Percentiles rank a stretch among this genome's conserved stretches.
Conservation (phyloP, 768 basidiomycete species). For the Paxillus rubicundulus region DNA sequence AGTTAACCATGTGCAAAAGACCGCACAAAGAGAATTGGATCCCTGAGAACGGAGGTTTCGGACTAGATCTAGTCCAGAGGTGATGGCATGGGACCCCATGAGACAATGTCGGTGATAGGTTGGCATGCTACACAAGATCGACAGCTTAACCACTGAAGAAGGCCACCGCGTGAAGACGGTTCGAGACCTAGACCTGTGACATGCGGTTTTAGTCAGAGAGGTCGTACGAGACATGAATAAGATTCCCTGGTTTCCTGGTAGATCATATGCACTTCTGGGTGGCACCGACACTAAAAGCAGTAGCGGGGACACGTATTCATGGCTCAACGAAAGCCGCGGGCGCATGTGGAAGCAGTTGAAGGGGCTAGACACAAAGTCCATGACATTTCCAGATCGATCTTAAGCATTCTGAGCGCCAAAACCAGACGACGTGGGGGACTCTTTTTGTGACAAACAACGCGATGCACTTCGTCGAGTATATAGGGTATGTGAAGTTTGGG, state of each 20-base stretch:
- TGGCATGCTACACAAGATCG: conserved; percentile 7
- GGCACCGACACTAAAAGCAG: conserved; percentile 10
- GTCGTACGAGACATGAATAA: not conserved
- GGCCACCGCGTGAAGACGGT: conserved; percentile 17
- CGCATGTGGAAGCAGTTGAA: conserved; percentile 7
- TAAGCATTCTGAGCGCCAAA: not conserved
- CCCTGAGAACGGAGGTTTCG: not conserved
- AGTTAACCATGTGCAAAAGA: conserved; percentile 4
- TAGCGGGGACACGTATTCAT: not conserved
- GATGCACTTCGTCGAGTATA: conserved; percentile 5
- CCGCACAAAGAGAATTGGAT: conserved; percentile 7
- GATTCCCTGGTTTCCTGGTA: conserved; percentile 5
- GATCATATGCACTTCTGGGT: conserved; percentile 12
- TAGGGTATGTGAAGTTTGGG: not conserved
- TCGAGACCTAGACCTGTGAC: conserved; percentile 10
- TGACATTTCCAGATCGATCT: conserved; percentile 11
- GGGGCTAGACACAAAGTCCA: not conserved
- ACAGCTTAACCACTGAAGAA: conserved; percentile 16
- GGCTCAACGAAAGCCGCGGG: conserved; percentile 5
- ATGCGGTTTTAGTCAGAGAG: not conserved
- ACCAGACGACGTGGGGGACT: not conserved
- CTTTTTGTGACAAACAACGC: conserved; percentile 8
- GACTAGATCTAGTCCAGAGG: conserved; percentile 8
- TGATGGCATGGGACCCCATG: conserved; percentile 13
- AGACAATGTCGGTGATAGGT: conserved; percentile 29